Conservation (phyloP, 164 flowering plant species). For the Brasenia schreberi region DNA sequence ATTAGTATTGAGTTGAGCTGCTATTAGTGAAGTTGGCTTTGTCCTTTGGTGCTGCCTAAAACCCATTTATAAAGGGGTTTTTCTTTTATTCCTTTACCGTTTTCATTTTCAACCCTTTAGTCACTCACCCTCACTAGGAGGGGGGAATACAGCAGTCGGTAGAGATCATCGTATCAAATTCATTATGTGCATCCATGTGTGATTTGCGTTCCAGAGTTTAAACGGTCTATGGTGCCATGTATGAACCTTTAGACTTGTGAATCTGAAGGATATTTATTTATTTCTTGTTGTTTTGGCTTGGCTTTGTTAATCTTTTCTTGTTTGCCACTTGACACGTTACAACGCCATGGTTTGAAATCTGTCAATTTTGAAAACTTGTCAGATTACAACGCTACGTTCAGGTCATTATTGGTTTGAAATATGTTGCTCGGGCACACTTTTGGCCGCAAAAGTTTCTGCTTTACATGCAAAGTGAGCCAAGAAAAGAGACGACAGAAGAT, state of each 20-base stretch:
- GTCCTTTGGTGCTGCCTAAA: not conserved
- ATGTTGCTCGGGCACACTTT: no score
- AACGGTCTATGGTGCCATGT: not conserved
- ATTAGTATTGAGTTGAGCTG: not conserved
- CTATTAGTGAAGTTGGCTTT: not conserved
- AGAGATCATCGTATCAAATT: not conserved
- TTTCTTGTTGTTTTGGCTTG: not conserved
- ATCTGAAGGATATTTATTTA: no score
- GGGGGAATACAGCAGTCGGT: not conserved
- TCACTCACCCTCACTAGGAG: not conserved
- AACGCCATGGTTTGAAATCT: no score
- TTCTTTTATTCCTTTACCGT: not conserved
- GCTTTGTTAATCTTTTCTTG: not conserved
- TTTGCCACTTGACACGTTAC: not conserved
- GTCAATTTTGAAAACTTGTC: no score
- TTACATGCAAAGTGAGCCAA: no score
- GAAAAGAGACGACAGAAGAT: no score
- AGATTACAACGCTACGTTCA: no score
- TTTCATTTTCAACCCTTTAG: not conserved
- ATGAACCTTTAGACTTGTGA: not conserved
- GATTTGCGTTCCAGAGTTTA: not conserved
- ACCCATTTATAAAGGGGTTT: not conserved
- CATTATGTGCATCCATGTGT: not conserved
- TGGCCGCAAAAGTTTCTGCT: no score
- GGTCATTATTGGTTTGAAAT: no score